phyloP scores from a whole-genome alignment of 2,329 filamentous ascomycete species.

The Eurotiales sp. region DNA sequence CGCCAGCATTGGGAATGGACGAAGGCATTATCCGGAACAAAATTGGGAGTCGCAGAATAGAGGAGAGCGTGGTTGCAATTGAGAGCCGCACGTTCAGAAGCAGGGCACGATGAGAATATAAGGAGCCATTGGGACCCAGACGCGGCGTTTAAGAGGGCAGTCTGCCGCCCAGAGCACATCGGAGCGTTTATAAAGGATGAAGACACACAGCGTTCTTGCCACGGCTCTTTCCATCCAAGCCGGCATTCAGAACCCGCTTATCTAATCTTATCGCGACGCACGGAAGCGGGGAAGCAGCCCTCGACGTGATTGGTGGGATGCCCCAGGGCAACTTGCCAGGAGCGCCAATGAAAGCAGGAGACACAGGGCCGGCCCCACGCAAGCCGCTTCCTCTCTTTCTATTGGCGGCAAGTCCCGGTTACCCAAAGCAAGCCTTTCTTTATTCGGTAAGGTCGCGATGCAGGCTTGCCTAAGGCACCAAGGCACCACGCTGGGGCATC shows the following conservation, averaged over 20 bases:
- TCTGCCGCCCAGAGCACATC: neutral
- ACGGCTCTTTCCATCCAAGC: too few species aligned
- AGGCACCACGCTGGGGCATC: neutral
- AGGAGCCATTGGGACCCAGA: neutral
- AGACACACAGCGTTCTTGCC: too few species aligned
- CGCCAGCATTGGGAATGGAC: too few species aligned
- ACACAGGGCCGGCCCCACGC: too few species aligned
- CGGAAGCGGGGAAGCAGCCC: too few species aligned
- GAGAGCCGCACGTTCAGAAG: neutral
- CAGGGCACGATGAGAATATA: neutral
- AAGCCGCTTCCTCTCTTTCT: too few species aligned
- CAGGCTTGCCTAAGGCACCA: neutral
- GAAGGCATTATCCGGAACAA: neutral
- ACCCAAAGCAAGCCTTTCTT: neutral
- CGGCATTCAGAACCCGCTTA: too few species aligned
- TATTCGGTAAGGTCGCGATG: neutral
- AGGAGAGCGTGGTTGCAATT: neutral
- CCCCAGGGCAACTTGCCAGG: too few species aligned
- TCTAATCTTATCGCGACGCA: neutral
- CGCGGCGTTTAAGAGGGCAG: neutral
- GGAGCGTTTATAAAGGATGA: too few species aligned
- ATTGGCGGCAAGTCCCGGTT: neutral
- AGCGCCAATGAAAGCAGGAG: too few species aligned
- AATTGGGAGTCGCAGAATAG: neutral
- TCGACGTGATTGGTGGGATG: neutral